Evolutionary conservation across 148 eudicot species (phyloP).

Genomic region (Arctostaphylos glauca): DNA sequence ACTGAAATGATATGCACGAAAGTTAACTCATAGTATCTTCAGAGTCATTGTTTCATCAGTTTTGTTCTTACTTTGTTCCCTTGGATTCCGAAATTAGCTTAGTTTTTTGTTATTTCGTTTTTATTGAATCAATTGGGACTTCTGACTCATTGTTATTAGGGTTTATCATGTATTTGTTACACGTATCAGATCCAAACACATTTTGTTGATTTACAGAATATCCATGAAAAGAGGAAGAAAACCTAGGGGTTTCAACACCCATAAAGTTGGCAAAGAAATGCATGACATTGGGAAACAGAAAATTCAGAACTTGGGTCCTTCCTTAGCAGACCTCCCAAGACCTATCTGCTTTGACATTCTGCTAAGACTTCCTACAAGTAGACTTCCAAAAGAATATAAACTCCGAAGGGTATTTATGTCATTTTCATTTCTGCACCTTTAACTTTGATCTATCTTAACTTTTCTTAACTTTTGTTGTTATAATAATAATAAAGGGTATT

Average conservation of each 20-base stretch:
- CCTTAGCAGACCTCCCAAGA: constrained; percentile 1
- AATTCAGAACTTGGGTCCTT: neutral
- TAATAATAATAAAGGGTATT: no score
- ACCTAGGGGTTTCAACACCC: neutral
- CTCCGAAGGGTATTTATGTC: no score
- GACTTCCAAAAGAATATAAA: neutral
- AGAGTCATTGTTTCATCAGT: no score
- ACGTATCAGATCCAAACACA: neutral
- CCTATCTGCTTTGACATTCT: neutral
- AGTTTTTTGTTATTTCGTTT: no score
- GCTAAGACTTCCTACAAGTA: neutral
- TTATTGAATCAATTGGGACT: no score
- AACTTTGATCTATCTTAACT: no score
- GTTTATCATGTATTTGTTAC: neutral
- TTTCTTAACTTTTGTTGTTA: no score
- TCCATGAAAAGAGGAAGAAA: neutral
- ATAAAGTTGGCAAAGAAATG: neutral
- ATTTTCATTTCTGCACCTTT: no score
- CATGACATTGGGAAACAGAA: neutral
- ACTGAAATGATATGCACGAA: no score
- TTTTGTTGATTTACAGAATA: neutral
- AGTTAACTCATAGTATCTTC: neutral
- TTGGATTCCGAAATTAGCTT: no score
- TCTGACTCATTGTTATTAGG: neutral
- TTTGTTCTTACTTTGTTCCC: no score